These are phyloP conservation scores for Cystoisospora suis DNA, from an alignment of 169 alveolate genomes.

Conservation along the genomic window DNA sequence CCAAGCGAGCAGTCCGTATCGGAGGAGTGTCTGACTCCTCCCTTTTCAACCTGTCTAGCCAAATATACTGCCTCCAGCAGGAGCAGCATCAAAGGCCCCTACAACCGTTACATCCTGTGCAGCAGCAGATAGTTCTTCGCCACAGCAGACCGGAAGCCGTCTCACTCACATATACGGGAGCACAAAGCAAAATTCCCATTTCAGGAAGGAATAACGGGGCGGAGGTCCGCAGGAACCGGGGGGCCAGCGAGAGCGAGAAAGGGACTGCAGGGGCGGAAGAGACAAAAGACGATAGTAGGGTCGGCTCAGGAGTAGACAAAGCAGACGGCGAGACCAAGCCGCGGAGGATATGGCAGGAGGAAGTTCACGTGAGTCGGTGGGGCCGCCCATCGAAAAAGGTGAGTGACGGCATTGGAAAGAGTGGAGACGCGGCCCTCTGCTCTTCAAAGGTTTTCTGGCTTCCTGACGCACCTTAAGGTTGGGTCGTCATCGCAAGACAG, in stretches of 20 bases:
- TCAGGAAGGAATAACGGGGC: neutral
- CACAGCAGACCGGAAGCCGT: neutral
- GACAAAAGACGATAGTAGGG: neutral
- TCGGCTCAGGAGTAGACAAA: neutral
- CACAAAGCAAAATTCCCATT: neutral
- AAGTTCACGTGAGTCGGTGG: neutral
- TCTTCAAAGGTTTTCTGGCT: no score
- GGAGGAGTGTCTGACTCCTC: conserved; percentile 10
- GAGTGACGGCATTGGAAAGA: no score
- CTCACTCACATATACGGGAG: neutral
- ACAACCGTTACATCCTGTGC: neutral
- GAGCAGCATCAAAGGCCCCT: conserved; percentile 25
- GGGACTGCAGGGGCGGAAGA: neutral
- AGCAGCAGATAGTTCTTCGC: neutral
- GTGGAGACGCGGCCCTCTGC: no score
- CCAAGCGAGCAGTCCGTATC: neutral
- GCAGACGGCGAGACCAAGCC: neutral
- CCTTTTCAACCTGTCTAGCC: conserved; percentile 8
- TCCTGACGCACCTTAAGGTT: no score
- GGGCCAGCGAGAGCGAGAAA: neutral
- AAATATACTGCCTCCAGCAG: neutral
- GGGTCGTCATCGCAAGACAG: no score
- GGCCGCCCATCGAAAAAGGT: conserved; percentile 19
- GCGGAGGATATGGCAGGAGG: neutral
- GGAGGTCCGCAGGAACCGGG: neutral